Percentiles rank a stretch among this genome's conserved stretches.
phyloP scores from a whole-genome alignment of 2,329 filamentous ascomycete genomes.

The Fusarium lateritium region DNA sequence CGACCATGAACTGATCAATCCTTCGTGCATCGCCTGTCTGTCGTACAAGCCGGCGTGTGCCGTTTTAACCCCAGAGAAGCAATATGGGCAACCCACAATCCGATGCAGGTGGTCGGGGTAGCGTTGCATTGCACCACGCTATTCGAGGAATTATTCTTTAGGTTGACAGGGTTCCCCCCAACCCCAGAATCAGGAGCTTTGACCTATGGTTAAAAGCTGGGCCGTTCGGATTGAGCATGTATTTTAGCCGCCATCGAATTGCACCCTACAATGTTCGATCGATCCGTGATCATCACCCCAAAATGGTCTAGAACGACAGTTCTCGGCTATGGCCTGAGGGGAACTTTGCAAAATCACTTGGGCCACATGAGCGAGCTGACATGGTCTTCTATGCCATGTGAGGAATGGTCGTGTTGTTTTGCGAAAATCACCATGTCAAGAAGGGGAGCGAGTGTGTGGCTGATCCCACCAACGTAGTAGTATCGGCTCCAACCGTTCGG shows the following conservation, averaged over 20 bases:
- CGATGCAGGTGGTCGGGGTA: constrained; percentile 5
- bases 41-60: constrained; percentile 8
- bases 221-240: neutral
- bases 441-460: neutral
- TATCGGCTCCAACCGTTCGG: neutral
- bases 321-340: neutral
- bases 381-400: neutral
- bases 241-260: constrained; percentile 27
- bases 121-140: too few relatives aligned
- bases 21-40: neutral
- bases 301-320: constrained; percentile 3
- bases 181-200: constrained; percentile 23
- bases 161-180: constrained; percentile 1
- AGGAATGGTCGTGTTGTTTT: neutral
- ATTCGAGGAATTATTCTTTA: constrained; percentile 27
- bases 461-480: constrained; percentile 1
- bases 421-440: neutral
- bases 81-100: constrained; percentile 11
- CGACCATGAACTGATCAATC: constrained; percentile 7
- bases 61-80: constrained; percentile 19
- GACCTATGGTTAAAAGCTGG: constrained; percentile 16
- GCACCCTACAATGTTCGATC: neutral
- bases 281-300: neutral
- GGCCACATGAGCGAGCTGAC: constrained; percentile 14
- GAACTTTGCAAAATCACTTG: constrained; percentile 1